Evolutionary conservation across 2,329 filamentous ascomycete species (phyloP).

Genomic region (Penicillium sp.): DNA sequence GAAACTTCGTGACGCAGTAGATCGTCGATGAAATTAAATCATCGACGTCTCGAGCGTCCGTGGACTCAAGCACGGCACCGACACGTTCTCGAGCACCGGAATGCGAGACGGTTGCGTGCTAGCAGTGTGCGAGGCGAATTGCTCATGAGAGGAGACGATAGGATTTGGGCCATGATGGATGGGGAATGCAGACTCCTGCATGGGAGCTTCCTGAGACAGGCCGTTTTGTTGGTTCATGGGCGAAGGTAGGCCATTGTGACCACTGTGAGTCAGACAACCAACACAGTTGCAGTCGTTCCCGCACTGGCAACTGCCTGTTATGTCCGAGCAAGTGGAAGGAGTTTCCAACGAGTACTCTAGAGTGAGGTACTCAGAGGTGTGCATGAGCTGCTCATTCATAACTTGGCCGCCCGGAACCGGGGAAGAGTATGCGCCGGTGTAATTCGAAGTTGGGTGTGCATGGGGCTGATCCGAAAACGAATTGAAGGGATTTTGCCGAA

Average conservation of each 20-base stretch:
- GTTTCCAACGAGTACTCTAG: slow-evolving; percentile 47
- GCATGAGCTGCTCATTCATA: slow-evolving; percentile 39
- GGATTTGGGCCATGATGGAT: not conserved
- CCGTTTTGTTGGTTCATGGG: no score
- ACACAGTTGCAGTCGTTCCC: slow-evolving; percentile 57
- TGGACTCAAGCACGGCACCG: slow-evolving; percentile 28
- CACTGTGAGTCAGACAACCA: slow-evolving; percentile 58
- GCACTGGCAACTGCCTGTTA: slow-evolving; percentile 57
- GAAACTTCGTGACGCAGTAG: not conserved
- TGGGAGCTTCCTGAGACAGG: slow-evolving; percentile 25
- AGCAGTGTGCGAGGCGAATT: not conserved
- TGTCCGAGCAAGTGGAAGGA: slow-evolving; percentile 49
- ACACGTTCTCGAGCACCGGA: slow-evolving; percentile 21
- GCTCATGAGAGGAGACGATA: not conserved
- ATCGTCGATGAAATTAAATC: slow-evolving; percentile 14
- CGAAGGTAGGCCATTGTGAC: slow-evolving; percentile 55
- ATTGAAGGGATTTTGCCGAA: slow-evolving; percentile 21
- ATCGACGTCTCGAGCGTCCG: slow-evolving; percentile 27
- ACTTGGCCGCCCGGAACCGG: slow-evolving; percentile 28
- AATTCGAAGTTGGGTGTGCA: slow-evolving; percentile 15
- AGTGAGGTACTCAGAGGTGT: slow-evolving; percentile 47
- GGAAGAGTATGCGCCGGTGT: slow-evolving; percentile 31
- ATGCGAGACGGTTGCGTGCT: slow-evolving; percentile 19
- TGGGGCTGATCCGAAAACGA: slow-evolving; percentile 22
- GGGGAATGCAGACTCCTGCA: not conserved